Percentiles rank a stretch among this genome's conserved stretches.
Evolutionary conservation across 2,329 filamentous ascomycete genomes (phyloP).

Genomic region (Clonostachys solani): DNA sequence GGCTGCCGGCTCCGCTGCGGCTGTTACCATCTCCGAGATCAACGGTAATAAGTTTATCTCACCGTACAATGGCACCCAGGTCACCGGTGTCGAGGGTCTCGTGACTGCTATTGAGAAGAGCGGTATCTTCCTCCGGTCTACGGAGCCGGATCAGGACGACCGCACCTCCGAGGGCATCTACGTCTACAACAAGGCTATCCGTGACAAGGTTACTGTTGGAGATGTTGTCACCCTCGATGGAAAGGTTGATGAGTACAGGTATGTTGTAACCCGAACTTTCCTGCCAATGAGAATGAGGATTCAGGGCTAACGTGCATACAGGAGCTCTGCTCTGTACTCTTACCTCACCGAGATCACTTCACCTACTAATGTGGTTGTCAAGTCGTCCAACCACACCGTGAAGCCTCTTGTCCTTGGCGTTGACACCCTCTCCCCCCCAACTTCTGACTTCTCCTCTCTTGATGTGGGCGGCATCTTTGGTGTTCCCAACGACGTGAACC

Average conservation of each 20-base stretch:
- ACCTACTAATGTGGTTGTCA: slow-evolving; percentile 46
- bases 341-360: slow-evolving; percentile 60
- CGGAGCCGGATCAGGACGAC: slow-evolving; percentile 46
- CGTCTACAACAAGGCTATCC: slow-evolving; percentile 51
- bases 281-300: not conserved
- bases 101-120: slow-evolving; percentile 58
- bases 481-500: slow-evolving; percentile 57
- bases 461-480: slow-evolving; percentile 63
- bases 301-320: slow-evolving; percentile 10
- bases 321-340: slow-evolving; percentile 51
- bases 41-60: slow-evolving; percentile 64
- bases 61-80: slow-evolving; percentile 48
- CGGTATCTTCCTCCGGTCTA: slow-evolving; percentile 63
- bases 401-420: slow-evolving; percentile 57
- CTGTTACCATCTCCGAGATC: slow-evolving; percentile 55
- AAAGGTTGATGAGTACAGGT: slow-evolving; percentile 52
- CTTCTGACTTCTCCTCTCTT: slow-evolving; percentile 53
- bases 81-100: slow-evolving; percentile 57
- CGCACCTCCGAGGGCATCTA: slow-evolving; percentile 63
- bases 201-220: slow-evolving; percentile 51
- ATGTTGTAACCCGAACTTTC: slow-evolving; percentile 11
- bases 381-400: slow-evolving; percentile 50
- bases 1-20: slow-evolving; percentile 20
- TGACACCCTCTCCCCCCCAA: slow-evolving; percentile 53
- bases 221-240: slow-evolving; percentile 59